Evolutionary conservation across 1,139 yeast genomes (phyloP).

Genomic region (Saccharomyces pastorianus): DNA sequence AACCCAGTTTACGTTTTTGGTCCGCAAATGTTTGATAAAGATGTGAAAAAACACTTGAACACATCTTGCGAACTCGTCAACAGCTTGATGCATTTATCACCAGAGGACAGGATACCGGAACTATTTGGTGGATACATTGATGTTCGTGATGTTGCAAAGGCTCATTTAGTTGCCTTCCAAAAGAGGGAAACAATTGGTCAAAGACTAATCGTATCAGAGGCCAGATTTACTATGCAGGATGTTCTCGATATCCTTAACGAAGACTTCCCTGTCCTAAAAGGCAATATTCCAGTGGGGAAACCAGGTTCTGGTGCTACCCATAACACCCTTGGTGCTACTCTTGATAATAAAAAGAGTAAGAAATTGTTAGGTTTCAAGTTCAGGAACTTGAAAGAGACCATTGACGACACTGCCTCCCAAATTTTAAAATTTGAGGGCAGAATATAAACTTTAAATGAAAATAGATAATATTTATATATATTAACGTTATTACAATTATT

Average conservation of each 20-base stretch:
- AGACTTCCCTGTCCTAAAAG: conserved; percentile 34
- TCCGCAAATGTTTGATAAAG: conserved; percentile 37
- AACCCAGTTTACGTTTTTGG: conserved; percentile 48
- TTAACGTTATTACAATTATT: not conserved
- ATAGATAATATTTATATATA: not conserved
- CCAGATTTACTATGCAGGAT: conserved; percentile 28
- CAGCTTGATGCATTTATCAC: conserved; percentile 17
- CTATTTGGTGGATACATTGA: conserved; percentile 34
- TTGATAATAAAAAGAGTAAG: conserved; percentile 29
- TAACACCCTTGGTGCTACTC: conserved; percentile 10
- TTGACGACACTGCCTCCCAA: conserved; percentile 39
- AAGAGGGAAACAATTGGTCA: conserved; percentile 24
- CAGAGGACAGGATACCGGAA: conserved; percentile 10
- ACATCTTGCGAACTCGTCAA: conserved; percentile 35
- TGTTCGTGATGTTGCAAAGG: conserved; percentile 47
- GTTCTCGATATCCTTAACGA: conserved; percentile 32
- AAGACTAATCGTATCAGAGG: conserved; percentile 31
- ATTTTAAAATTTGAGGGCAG: conserved; percentile 23
- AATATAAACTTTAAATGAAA: conserved; percentile 1
- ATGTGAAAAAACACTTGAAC: conserved; percentile 28
- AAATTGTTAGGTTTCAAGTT: conserved; percentile 36
- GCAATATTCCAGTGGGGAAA: conserved; percentile 25
- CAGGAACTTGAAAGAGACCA: conserved; percentile 33
- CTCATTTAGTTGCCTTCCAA: conserved; percentile 42
- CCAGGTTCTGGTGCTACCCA: conserved; percentile 9